Evolutionary conservation across 495 filamentous ascomycete genomes (phyloP).

Genomic region (Annulohypoxylon moriforme): DNA sequence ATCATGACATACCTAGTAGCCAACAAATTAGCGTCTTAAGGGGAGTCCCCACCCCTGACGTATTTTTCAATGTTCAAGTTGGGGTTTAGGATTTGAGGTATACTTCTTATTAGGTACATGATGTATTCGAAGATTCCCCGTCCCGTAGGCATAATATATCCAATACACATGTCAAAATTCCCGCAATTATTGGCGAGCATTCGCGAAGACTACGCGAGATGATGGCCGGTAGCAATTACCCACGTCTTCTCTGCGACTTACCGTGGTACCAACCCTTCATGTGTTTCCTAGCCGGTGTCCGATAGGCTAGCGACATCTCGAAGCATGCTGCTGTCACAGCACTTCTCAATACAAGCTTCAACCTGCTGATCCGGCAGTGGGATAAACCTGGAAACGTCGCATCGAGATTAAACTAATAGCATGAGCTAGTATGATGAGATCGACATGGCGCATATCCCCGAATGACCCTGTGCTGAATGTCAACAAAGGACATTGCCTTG

Average conservation of each 20-base stretch:
- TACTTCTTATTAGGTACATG: background rate
- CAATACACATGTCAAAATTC: constrained; percentile 27
- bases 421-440: constrained; percentile 23
- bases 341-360: constrained; percentile 20
- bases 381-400: constrained; percentile 5
- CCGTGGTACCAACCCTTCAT: constrained; percentile 28
- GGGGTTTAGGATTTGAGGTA: constrained; percentile 9
- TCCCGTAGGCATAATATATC: background rate
- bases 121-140: background rate
- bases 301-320: constrained; percentile 30
- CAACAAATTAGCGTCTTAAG: constrained; percentile 20
- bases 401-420: background rate
- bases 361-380: constrained; percentile 15
- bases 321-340: constrained; percentile 11
- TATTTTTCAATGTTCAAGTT: constrained; percentile 10
- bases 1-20: constrained; percentile 12
- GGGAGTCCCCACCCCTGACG: constrained; percentile 30
- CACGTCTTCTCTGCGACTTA: constrained; percentile 9
- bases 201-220: background rate
- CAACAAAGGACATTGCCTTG: background rate
- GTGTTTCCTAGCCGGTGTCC: background rate
- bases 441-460: constrained; percentile 19
- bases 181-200: constrained; percentile 25
- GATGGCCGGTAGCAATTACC: constrained; percentile 25
- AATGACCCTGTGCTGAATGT: constrained; percentile 16